Percentiles rank a stretch among this genome's conserved stretches.
Conservation (phyloP, 2,329 filamentous ascomycete genomes). For the Cryphonectria carpinicola region DNA sequence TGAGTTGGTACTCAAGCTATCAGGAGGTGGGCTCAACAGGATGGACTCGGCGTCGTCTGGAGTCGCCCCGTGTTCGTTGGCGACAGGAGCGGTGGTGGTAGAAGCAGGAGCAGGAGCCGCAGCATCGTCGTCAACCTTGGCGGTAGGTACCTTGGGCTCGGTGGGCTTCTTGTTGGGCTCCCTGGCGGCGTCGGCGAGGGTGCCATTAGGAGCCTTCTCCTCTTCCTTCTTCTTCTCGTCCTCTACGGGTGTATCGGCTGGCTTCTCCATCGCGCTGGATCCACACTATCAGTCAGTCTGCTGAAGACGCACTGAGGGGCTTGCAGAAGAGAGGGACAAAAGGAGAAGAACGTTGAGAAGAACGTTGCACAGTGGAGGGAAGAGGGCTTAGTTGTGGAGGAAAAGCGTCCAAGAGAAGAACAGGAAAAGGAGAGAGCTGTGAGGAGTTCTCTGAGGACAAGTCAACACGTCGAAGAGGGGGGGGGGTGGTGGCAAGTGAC, state of each 20-base stretch:
- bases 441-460: neutral
- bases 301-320: neutral
- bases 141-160: conserved; percentile 33
- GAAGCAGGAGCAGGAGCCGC: neutral
- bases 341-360: neutral
- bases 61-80: conserved; percentile 44
- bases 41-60: conserved; percentile 44
- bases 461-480: neutral
- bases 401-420: neutral
- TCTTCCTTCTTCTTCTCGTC: neutral
- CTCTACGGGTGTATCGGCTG: neutral
- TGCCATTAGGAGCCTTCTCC: neutral
- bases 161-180: neutral
- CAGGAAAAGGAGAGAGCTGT: neutral
- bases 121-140: conserved; percentile 34
- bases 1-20: conserved; percentile 44
- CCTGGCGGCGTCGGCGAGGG: neutral
- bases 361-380: neutral
- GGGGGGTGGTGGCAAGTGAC: neutral
- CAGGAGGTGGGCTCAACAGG: conserved; percentile 51
- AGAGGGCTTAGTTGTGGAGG: neutral
- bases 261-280: neutral
- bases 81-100: conserved; percentile 29
- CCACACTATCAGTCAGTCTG: neutral
- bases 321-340: neutral